Evolutionary conservation across 257 asterid species (phyloP), one percentile per base, ranked within the genome.

Genomic region (Rubia yunnanensis): DNA sequence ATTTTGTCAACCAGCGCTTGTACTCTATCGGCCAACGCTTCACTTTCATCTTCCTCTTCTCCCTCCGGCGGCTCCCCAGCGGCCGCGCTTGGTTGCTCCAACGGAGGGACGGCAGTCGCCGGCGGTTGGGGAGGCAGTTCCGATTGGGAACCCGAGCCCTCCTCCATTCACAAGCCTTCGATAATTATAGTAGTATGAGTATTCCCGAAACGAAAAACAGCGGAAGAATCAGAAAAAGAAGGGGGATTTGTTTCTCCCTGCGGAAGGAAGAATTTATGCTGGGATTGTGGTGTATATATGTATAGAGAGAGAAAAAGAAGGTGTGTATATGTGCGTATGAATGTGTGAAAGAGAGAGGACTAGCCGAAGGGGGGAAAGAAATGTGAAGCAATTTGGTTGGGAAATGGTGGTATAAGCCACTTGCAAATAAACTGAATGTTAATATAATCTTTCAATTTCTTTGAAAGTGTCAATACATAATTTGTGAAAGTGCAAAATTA

Each of bases 1-100:
- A 94, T 85, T 73, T 78, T 90, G 63, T 90, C 97, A 66, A 94
- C 79, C 63, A 94, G 74, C 20, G 81, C 79, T 78, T 86, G 92
- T 27, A 88, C 96, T 69, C 83, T 94, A 23, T 71, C 85, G 30
- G 82, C 75, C 81, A 94, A 60, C 50, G 72, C 70, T 2, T 94
- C 97, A 15, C 64, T 78, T 23, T 84, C 97, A 26, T 81, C 86
- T 35, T 86, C 96, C 69, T 76, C 69, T 36, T 70, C 74, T 35
- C 61, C 53, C 31, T 20, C 36, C 30, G 18, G 48, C 27, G 58
- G 64, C 18, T 32, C 72, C 48, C 35, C 74, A 57, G 50, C 63
- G 8, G 55, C 15, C 3, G 9, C 60, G 23, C 28, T 6, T 1
- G 24, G 50, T 35, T 64, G 62, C 60, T 38, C 57, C 23, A 10